These are phyloP conservation scores for Pythium rishiriense DNA, from an alignment of 352 stramenopile species.

Conservation along the genomic window DNA sequence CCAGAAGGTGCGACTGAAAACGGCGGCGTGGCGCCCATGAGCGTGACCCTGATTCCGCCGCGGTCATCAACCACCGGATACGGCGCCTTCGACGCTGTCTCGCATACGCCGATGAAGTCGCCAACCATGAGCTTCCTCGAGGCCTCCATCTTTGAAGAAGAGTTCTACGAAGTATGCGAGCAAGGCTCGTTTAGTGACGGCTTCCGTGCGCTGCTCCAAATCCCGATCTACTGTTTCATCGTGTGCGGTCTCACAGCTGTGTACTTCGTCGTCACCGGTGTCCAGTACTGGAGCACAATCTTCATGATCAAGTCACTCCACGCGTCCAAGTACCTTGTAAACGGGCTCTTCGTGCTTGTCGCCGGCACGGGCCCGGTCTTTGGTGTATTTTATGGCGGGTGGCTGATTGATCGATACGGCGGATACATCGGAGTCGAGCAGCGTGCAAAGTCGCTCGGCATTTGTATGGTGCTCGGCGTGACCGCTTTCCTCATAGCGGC, in stretches of 20 bases:
- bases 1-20: background rate
- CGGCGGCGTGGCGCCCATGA: conserved; percentile 16
- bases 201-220: conserved; percentile 57
- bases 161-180: conserved; percentile 73
- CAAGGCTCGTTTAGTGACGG: conserved; percentile 68
- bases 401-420: conserved; percentile 74
- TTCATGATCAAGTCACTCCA: conserved; percentile 89
- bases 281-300: conserved; percentile 89
- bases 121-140: conserved; percentile 59
- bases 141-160: conserved; percentile 67
- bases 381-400: conserved; percentile 80
- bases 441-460: conserved; percentile 68
- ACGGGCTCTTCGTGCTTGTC: conserved; percentile 79
- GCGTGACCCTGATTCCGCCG: conserved; percentile 28
- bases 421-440: conserved; percentile 80
- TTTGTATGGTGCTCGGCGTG: conserved; percentile 76
- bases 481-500: conserved; percentile 66
- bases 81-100: conserved; percentile 50
- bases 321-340: conserved; percentile 81
- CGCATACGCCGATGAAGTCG: conserved; percentile 38
- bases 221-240: conserved; percentile 79
- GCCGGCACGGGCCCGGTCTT: conserved; percentile 78
- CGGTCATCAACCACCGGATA: conserved; percentile 44
- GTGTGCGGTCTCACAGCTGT: conserved; percentile 76
- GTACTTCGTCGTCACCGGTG: conserved; percentile 86